Base-by-base conservation (phyloP, 2,329 filamentous ascomycete genomes). In the Aspergillus phoenicis region DNA sequence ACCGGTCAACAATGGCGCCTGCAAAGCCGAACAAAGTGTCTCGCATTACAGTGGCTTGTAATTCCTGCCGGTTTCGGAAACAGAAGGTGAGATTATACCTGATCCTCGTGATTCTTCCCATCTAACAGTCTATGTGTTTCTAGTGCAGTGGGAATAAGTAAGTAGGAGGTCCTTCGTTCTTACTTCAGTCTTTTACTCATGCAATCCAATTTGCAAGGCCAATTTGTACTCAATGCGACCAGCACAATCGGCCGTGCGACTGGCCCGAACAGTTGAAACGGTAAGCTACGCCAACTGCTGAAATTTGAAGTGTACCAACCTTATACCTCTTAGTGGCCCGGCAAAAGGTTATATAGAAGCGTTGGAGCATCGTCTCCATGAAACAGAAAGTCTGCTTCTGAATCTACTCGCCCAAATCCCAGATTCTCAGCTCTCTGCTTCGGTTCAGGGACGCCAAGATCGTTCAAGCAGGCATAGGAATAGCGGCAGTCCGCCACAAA, bases 271-370 rank as follows among this genome's bases (percentile, higher is more conserved):
- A 77, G 47, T 68, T 77, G 6, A 76, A 76, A 64, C 70, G 75
- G 76, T 77, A 68, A 3, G 66, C 64, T 22, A 22, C n/a, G 30
- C 4, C 8, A 20, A 5, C 20, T 38, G 7, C 20, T 38, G 5
- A 24, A 47, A 4, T 22, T 7, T 2, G 0, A 4, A n/a, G 22
- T 22, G 4, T 5, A 1, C 1, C 5, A 28, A 36, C 8, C 53
- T 61, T 41, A 55, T 24, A 2, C 4, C 5, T 17, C 5, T 26
- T 39, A 81, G 80, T 54, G 80, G 80, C 1, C 80, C 80, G 6
- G 75, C 78, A n/a, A 82, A 81, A 62, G 80, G 80, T 7, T 80
- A 81, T 55, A 73, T 78, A 17, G 79, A 81, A 66, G 75, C 77
- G 15, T 64, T 82, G 17, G 79, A 81, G 51, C 70, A 77, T 24